These are phyloP conservation scores for Cryptococcus deneoformans DNA, from an alignment of 1,284 basidiomycete genomes.

Conservation along the genomic window DNA sequence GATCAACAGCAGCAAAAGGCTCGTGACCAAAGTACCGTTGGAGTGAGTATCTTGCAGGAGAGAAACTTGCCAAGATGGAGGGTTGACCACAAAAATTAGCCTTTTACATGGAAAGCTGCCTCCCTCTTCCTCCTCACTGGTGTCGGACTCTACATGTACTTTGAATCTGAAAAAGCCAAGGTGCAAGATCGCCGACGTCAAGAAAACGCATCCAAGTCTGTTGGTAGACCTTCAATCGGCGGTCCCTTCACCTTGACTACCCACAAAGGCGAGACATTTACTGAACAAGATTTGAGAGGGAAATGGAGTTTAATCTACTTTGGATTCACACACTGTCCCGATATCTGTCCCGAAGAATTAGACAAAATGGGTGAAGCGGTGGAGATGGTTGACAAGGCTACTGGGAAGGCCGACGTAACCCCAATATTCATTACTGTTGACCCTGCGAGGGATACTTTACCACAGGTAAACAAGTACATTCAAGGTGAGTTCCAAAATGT, in stretches of 20 bases:
- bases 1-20: conserved; percentile 11
- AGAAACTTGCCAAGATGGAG: background rate
- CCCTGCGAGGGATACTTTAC: conserved; percentile 81
- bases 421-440: conserved; percentile 96
- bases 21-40: conserved; percentile 20
- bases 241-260: conserved; percentile 77
- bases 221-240: conserved; percentile 74
- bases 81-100: conserved; percentile 52
- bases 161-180: conserved; percentile 78
- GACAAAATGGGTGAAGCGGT: conserved; percentile 93
- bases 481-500: conserved; percentile 36
- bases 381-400: conserved; percentile 63
- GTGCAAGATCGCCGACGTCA: conserved; percentile 71
- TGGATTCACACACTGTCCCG: conserved; percentile 96
- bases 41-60: conserved; percentile 10
- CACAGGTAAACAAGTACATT: conserved; percentile 56
- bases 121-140: conserved; percentile 80
- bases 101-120: conserved; percentile 83
- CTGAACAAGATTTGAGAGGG: conserved; percentile 77
- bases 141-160: conserved; percentile 80
- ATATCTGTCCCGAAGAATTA: conserved; percentile 97
- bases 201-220: conserved; percentile 57
- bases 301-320: conserved; percentile 90
- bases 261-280: conserved; percentile 68
- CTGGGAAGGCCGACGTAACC: conserved; percentile 59